phyloP scores from a whole-genome alignment of 2,329 filamentous ascomycete species.

The Annulohypoxylon truncatum region DNA sequence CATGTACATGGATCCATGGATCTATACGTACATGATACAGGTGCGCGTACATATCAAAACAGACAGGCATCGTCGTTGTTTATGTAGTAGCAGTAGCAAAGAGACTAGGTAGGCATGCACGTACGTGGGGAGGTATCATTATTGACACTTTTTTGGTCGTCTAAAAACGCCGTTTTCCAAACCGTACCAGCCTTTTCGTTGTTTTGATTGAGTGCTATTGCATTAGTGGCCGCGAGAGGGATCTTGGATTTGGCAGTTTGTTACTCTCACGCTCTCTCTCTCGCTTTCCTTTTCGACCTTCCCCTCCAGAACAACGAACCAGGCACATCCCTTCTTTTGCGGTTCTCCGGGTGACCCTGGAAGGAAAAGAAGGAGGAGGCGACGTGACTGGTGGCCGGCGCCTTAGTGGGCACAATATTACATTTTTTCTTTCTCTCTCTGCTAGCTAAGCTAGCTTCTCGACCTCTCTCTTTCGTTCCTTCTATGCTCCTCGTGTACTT shows the following conservation, averaged over 20 bases:
- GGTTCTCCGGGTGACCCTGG: constrained; percentile 34
- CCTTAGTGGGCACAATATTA: constrained; percentile 40
- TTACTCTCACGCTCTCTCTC: constrained; percentile 23
- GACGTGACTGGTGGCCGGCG: constrained; percentile 44
- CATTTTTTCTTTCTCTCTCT: constrained; percentile 17
- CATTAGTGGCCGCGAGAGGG: constrained; percentile 54
- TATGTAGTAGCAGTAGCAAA: constrained; percentile 31
- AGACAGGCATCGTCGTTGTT: constrained; percentile 49
- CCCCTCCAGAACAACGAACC: constrained; percentile 47
- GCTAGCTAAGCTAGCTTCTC: too few species aligned
- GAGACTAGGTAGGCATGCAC: constrained; percentile 49
- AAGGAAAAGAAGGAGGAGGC: constrained; percentile 11
- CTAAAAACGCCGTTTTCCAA: constrained; percentile 42
- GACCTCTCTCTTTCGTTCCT: constrained; percentile 28
- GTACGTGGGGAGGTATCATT: constrained; percentile 49
- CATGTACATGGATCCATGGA: constrained; percentile 49
- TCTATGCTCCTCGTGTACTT: constrained; percentile 37
- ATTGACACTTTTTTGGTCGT: constrained; percentile 41
- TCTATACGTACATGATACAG: constrained; percentile 47
- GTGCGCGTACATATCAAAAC: constrained; percentile 45
- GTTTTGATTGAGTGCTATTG: constrained; percentile 53
- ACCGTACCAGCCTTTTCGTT: constrained; percentile 49
- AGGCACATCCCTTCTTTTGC: constrained; percentile 53
- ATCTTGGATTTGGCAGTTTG: constrained; percentile 47
- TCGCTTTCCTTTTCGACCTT: constrained; percentile 38